Base-by-base conservation (phyloP, 1,284 basidiomycete species). In the Schizophyllum amplum region DNA sequence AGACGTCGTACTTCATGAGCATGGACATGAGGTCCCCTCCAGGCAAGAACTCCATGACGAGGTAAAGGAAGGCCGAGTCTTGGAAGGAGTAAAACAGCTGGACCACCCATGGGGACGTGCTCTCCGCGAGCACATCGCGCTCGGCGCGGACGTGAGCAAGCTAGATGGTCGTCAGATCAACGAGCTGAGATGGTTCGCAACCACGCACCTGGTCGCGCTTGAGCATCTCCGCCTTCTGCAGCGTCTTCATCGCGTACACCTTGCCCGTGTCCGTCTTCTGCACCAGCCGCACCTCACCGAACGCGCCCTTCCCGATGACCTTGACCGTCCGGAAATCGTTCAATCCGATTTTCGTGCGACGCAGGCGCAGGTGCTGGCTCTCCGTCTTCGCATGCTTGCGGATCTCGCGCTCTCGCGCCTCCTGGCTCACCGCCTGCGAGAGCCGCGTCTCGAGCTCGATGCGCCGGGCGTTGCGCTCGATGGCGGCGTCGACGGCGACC, bases 1-100 rank as follows among this genome's bases (percentile, higher is more conserved):
- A 99, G 1, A 96, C 93, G 71, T 99, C 96, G 73, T 99, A 98
- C 74, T 98, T 98, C 87, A 99, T 99, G 62, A 99, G 79, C 96
- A 98, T 99, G 42, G 88, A 90, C 96, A 99, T 98, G 60, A 99
- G 77, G 72, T 99, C 96, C 22, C 96, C 96, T 51, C 96, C 96
- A 25, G 96, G 95, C 13, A 27, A 13, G 51, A 27, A 52, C 17
- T 27, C 25, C 96, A 99, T 99, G 75, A 99, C 90, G 60, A 99
- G 83, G 73, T 98, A 99, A 42, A 99, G 84, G 68, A 97, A 98
- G 51, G 94, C 80, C 20, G 93, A 86, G 70, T 98, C 95, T 71
- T 99, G 96, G 80, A 99, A 99, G 22, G 96, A 98, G 73, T 98
- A 99, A 79, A 93, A 99, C 5, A 99, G 79, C 69, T 98, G 94